Base-by-base conservation (phyloP, 139 green algal genomes). In the Chlorella sp. region DNA sequence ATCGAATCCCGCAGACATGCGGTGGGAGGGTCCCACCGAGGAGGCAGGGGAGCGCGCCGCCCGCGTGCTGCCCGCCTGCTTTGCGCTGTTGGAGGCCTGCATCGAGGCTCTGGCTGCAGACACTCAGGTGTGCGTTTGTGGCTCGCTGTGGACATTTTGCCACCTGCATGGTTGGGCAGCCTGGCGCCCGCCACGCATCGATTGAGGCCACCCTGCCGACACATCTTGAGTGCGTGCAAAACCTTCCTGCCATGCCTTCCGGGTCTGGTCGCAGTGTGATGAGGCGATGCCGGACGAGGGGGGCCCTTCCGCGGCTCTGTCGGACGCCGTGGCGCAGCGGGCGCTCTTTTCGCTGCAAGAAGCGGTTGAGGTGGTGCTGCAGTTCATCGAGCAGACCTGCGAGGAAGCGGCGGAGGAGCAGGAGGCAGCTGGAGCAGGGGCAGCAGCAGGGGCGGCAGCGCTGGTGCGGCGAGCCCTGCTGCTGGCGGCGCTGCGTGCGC, bases 381-480 rank as follows among this genome's bases (percentile, higher is more conserved):
- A 93, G 78, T 93, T 88, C 81, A 83, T 94, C 60, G 90, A 94
- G 70, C 69, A 89, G 72, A 84, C 78, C 81, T 93, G 48, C 51
- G 67, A 44, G 16, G 54, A 77, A 51, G 19, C 19, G 64, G 43
- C 65, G 51, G 46, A n/a, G 17, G 46, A 38, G 41, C 28, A 30
- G 17, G 43, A 24, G 44, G 82, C 34, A 36, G 67, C 67, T 13
- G 82, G 38, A 38, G 81, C 26, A 26, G 40, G 3, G 32, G 41
- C 32, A 16, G 56, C 22, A 14, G 22, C 8, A 26, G 32, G 22
- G 64, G 67, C 64, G 26, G 36, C 54, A 4, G 14, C 17, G 13
- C 51, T 60, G 9, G 46, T 62, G 19, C 77, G 40, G 5, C 77
- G 73, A 4, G 44, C 73, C 19, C 73, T 86, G 73, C 32, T 69